These are phyloP conservation scores for Backusella morwellensis DNA, from an alignment of 192 early-diverging fungal genomes.

Conservation along the genomic window DNA sequence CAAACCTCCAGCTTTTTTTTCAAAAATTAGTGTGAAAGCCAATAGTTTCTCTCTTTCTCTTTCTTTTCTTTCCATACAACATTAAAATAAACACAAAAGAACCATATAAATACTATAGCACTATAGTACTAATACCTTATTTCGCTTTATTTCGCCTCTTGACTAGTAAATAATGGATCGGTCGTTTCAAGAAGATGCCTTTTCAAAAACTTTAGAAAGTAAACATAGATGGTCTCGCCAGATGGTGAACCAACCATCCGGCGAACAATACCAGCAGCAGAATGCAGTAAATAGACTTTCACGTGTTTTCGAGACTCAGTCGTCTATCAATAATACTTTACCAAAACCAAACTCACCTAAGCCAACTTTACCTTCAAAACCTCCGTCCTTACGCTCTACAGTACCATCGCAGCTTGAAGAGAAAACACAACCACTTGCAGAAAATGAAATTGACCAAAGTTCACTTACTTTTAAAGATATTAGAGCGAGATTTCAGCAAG, in stretches of 20 bases:
- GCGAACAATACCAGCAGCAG: not conserved
- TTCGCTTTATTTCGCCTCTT: constrained; percentile 7
- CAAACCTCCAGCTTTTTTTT: not conserved
- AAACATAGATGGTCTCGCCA: constrained; percentile 12
- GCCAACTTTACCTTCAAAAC: constrained; percentile 22
- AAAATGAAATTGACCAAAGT: constrained; percentile 9
- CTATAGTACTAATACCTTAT: not conserved
- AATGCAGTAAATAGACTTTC: constrained; percentile 22
- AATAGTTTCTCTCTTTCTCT: not conserved
- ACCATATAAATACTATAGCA: not conserved
- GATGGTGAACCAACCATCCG: not conserved
- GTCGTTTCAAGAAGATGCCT: constrained; percentile 17
- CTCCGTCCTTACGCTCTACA: constrained; percentile 11
- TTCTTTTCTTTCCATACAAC: not conserved
- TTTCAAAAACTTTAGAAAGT: constrained; percentile 16
- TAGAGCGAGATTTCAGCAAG: constrained; percentile 26
- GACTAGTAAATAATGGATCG: not conserved
- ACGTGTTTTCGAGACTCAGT: constrained; percentile 19
- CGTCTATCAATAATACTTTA: not conserved
- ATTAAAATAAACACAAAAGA: constrained; percentile 1
- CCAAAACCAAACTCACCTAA: constrained; percentile 5
- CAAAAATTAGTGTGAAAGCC: not conserved
- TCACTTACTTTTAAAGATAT: constrained; percentile 28
- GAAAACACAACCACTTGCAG: not conserved
- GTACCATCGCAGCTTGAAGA: not conserved